Conservation (phyloP, 2,329 filamentous ascomycete species). For the Rhinocladiella similis region DNA sequence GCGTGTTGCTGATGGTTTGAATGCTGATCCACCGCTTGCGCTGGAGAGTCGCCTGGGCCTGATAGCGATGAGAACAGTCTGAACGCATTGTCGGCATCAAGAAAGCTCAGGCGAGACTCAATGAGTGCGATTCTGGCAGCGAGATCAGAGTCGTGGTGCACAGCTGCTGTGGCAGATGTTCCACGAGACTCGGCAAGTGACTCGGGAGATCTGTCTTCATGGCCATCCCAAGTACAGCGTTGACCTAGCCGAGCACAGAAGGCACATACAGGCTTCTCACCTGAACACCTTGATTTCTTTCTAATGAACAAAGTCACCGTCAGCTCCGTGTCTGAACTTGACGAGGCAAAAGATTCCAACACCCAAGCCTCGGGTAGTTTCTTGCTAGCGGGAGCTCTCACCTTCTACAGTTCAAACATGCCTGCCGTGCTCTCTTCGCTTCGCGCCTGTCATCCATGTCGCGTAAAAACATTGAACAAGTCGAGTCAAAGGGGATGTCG, state of each 20-base stretch:
- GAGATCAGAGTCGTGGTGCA: constrained; percentile 5
- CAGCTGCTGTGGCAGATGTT: not conserved
- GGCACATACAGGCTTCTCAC: constrained; percentile 35
- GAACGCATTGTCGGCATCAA: constrained; percentile 7
- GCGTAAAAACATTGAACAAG: too few species aligned
- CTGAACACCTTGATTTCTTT: constrained; percentile 37
- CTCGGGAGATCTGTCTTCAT: constrained; percentile 1
- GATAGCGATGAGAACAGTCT: constrained; percentile 2
- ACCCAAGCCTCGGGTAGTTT: too few species aligned
- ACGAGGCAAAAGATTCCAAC: too few species aligned
- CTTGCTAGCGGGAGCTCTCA: not conserved
- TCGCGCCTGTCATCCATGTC: constrained; percentile 12
- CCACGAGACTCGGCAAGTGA: not conserved
- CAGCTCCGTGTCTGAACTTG: not conserved
- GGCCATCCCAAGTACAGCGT: constrained; percentile 12
- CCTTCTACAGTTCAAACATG: constrained; percentile 13
- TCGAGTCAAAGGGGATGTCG: too few species aligned
- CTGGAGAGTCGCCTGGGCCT: too few species aligned
- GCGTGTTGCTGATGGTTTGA: not conserved
- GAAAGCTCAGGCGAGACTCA: constrained; percentile 12
- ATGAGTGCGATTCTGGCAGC: constrained; percentile 13
- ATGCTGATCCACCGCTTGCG: not conserved
- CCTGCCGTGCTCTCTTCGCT: constrained; percentile 15
- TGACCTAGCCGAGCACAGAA: constrained; percentile 33
- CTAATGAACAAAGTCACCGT: constrained; percentile 6